Evolutionary conservation across 139 green algal species (phyloP).

Genomic region (Micractinium sp.): DNA sequence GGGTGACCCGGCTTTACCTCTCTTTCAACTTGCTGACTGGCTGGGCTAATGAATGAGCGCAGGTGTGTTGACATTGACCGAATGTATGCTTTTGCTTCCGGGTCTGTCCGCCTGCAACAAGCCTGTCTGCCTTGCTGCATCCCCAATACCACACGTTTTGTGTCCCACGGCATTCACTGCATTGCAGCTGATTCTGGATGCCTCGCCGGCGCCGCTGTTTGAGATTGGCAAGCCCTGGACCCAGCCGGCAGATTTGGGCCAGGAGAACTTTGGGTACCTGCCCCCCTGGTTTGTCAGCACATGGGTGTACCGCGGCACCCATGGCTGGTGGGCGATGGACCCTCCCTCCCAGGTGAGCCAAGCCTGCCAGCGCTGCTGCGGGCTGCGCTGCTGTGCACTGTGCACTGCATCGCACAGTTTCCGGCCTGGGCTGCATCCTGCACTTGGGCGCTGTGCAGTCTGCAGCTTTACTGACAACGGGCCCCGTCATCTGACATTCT

Average conservation of each 20-base stretch:
- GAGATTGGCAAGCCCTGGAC: not conserved
- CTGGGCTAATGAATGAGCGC: too few relatives aligned
- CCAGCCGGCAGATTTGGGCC: not conserved
- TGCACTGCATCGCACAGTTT: too few relatives aligned
- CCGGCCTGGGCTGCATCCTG: not conserved
- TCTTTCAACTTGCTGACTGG: too few relatives aligned
- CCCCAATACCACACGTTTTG: not conserved
- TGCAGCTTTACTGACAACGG: not conserved
- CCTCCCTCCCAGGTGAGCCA: not conserved
- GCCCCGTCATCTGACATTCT: not conserved
- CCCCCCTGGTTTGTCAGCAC: not conserved
- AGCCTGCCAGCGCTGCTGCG: not conserved
- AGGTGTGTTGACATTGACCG: not conserved
- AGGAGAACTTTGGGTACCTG: not conserved
- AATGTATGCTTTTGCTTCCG: not conserved
- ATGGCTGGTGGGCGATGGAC: not conserved
- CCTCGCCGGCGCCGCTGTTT: not conserved
- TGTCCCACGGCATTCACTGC: too few relatives aligned
- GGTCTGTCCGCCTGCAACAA: not conserved
- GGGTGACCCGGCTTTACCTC: too few relatives aligned
- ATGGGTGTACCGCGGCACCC: not conserved
- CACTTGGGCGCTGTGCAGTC: not conserved
- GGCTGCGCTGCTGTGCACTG: not conserved
- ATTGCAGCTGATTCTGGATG: not conserved
- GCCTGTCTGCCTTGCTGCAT: not conserved